Evolutionary conservation across 2,329 filamentous ascomycete genomes (phyloP), one percentile per base, ranked within the genome.

Genomic region (Clarireedia hainanense): DNA sequence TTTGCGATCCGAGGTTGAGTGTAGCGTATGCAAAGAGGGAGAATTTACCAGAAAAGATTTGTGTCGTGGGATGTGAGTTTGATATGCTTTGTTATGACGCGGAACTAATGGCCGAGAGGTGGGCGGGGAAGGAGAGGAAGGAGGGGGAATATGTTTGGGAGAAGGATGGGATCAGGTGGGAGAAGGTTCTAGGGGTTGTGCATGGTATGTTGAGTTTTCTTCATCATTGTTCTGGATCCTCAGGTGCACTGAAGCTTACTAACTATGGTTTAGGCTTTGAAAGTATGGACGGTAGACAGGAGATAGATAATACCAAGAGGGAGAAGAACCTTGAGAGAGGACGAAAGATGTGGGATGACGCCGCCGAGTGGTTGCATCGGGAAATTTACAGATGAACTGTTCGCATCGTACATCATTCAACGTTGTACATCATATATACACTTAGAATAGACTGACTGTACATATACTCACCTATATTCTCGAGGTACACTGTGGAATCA

Each of bases 81-180:
- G 64, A 65, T 62, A 50, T 64, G 56, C 46, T 65, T 20, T 62
- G 61, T 49, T 36, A 58, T 39, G 63, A 66, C 50, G 60, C 60
- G 15, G 37, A 60, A 46, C 17, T 39, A 10, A 61, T 64, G 58
- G 60, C 56, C n/a, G 56, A 58, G 52, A 51, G 40, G 15, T 51
- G 65, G 45, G 58, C 40, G 4, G 60, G 50, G 3, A 51, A 23
- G 30, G 55, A 48, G 24, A 55, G 52, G 24, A 27, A 27, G 14
- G 54, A 56, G 24, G 50, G 46, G 0, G 56, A 53, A 37, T 5
- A 27, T 9, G 39, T 34, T 15, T 49, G 51, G 46, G 56, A 55
- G 34, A 46, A 20, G 26, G 47, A 55, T 50, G 55, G 45, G 24
- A 14, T 55, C 1, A 47, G 56, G 14, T 50, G 46, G 56, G 51